Base-by-base conservation (phyloP, 2,329 filamentous ascomycete species). In the Hirsutella minnesotensis region DNA sequence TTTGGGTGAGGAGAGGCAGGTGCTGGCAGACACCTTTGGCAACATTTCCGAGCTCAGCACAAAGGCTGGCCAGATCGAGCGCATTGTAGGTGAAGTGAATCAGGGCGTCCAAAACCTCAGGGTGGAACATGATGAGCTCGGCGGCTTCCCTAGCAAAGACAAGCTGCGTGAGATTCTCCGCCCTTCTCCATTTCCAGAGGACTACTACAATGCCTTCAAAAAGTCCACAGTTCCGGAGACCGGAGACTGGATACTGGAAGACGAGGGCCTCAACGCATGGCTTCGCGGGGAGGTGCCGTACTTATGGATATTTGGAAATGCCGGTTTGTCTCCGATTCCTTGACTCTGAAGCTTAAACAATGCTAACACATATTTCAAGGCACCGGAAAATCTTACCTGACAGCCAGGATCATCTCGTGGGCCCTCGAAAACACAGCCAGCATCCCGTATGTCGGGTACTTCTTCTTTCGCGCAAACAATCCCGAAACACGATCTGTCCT, bases 401-500 rank as follows among this genome's bases (percentile, higher is more conserved):
- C 65, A 3, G 60, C 67, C 1, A 60, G 58, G n/a, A 55, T 71
- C 7, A 62, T 72, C n/a, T 49, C 59, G 2, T 70, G 54, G 60
- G 54, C 49, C n/a, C 39, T 33, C n/a, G 41, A 43, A 15, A 41
- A 29, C 22, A 52, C 49, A 4, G 56, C 59, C n/a, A 56, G 59
- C 21, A 53, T 57, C n/a, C 55, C 54, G 0, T 62, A 58, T 9
- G 36, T 57, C 2, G 68, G 57, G 1, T 72, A 69, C 51, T 70
- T 70, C 43, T 72, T 68, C 52, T 70, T 71, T 51, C 63, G 67
- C 21, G 64, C 68, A 41, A 67, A 68, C 45, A 66, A 68, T 42
- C 65, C 67, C 1, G 59, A 68, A 30, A 68, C 67, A 0, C 54
- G 66, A 35, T 69, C 65, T 4, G 58, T 70, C 8, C 57, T 65